These are phyloP conservation scores for Colletotrichum aenigma DNA, from an alignment of 2,329 filamentous ascomycete genomes.

Conservation along the genomic window DNA sequence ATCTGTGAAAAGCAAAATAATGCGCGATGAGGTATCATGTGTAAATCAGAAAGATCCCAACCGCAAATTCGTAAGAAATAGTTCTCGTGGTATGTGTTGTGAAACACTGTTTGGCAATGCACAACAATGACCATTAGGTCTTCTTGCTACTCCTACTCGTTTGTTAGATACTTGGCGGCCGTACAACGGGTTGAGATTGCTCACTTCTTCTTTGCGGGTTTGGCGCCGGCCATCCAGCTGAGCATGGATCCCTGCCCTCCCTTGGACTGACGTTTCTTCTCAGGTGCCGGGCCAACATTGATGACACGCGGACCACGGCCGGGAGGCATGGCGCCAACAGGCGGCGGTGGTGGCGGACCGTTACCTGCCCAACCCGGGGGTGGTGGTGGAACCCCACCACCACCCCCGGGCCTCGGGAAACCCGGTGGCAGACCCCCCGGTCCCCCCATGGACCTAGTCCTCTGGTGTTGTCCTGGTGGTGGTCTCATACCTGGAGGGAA, in stretches of 20 bases:
- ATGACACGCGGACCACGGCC: conserved; percentile 20
- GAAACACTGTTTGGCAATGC: background rate
- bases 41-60: conserved; percentile 23
- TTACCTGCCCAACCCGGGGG: background rate
- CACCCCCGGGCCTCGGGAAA: background rate
- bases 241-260: conserved; percentile 28
- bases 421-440: background rate
- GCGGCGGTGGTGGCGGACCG: background rate
- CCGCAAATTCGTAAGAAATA: background rate
- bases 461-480: background rate
- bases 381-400: conserved; percentile 1
- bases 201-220: conserved; percentile 36
- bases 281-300: conserved; percentile 21
- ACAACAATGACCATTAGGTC: conserved; percentile 25
- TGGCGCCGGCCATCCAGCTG: conserved; percentile 33
- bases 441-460: background rate
- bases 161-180: background rate
- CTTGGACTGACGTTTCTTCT: conserved; percentile 32
- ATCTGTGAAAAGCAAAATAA: conserved; percentile 14
- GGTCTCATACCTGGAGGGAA: background rate
- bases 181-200: background rate
- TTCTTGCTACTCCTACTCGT: background rate
- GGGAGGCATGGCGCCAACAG: background rate
- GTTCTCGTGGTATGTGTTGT: background rate
- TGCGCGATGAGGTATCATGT: conserved; percentile 27